A percentile compares a stretch with the other conserved stretches of the same genome.
Evolutionary conservation across 306 rosid species (phyloP).

Genomic region (Gillenia trifoliata): DNA sequence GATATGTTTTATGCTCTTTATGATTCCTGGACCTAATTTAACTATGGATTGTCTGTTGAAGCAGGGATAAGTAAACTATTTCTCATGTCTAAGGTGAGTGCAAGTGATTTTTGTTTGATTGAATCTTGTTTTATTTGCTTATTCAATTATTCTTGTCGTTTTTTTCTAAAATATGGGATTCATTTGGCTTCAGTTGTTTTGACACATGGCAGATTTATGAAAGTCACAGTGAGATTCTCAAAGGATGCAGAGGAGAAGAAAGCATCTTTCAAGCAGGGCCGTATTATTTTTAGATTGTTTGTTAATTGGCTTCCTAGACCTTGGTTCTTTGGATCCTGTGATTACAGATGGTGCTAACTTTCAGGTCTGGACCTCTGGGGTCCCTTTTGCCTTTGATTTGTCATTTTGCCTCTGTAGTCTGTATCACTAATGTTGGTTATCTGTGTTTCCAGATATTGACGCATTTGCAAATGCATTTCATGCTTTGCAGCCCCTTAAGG

Average conservation of each 20-base stretch:
- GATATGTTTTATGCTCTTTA: neutral
- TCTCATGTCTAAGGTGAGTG: constrained; percentile 73
- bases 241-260: constrained; percentile 91
- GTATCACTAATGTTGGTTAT: constrained; percentile 18
- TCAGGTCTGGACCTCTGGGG: constrained; percentile 48
- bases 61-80: constrained; percentile 69
- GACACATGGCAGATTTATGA: constrained; percentile 59
- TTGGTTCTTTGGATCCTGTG: constrained; percentile 81
- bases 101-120: neutral
- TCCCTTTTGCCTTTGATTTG: constrained; percentile 4
- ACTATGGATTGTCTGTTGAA: constrained; percentile 19
- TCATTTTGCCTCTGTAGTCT: neutral
- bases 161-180: too few species aligned
- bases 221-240: constrained; percentile 64
- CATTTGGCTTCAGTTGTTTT: too few species aligned
- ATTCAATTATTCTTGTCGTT: constrained; percentile 6
- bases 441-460: constrained; percentile 69
- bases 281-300: constrained; percentile 85
- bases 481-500: constrained; percentile 88
- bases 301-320: constrained; percentile 87
- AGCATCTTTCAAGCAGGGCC: constrained; percentile 78
- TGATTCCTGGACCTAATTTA: neutral
- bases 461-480: constrained; percentile 84
- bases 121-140: neutral
- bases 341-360: constrained; percentile 85